Base-by-base conservation (phyloP, 2,329 filamentous ascomycete genomes). In the Colletotrichum trifolii region DNA sequence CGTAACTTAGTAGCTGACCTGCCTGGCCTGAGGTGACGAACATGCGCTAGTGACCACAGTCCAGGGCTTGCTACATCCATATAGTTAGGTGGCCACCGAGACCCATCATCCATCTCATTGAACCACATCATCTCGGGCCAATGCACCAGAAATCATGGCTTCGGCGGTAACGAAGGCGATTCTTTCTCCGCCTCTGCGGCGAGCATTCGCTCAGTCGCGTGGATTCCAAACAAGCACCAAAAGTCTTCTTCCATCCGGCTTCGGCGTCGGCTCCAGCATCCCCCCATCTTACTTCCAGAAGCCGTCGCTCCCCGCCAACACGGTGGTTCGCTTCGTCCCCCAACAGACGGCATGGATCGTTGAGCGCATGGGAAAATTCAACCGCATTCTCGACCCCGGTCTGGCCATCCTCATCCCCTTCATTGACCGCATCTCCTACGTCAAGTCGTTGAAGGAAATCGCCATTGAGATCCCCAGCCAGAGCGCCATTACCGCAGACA, bases 281-380 rank as follows among this genome's bases (percentile, higher is more conserved):
- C 86, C 90, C 40, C 85, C 90, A 8, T 89, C 91, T n/a, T 96
- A 96, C 80, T 97, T 97, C 79, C 90, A 91, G 75, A 86, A 86
- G 69, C 82, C 85, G 11, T 83, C 86, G 25, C 85, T 97, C 56
- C 96, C 96, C 35, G 92, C 94, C 71, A 99, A 99, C 81, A 99
- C 96, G 4, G 84, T 99, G 68, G 84, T 99, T 72, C 93, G 95
- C 66, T 99, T 98, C 79, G 96, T 99, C 46, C 96, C 96, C n/a
- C 96, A 99, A 81, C 96, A 99, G 83, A 98, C 95, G 72, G 96
- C 96, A 78, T 99, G 96, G 96, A 95, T 99, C 65, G 96, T 99
- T 62, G 96, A 99, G 87, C 94, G 96, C 75, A 99, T 99, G 96
- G 96, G 96, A 73, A 96, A 94, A 80, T 99, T 97, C 83, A 91